Conservation (phyloP, 2,329 filamentous ascomycete genomes). For the Cytospora leucostoma region DNA sequence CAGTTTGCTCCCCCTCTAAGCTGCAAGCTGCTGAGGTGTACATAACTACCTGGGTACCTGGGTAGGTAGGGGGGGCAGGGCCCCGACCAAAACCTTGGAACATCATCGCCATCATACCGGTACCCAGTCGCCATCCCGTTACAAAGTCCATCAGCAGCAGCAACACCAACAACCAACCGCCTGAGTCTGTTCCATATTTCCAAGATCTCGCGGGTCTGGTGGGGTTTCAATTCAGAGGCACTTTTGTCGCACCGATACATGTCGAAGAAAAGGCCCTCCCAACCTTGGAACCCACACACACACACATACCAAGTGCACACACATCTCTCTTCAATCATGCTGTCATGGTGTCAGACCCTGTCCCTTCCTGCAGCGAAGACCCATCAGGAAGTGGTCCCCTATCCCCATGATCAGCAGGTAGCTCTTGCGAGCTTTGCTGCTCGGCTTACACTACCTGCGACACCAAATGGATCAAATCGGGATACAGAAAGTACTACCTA, state of each 20-base stretch:
- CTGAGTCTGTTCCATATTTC: neutral
- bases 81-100: too few relatives aligned
- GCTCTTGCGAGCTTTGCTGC: conserved; percentile 4
- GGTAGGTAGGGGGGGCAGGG: too few relatives aligned
- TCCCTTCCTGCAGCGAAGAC: conserved; percentile 22
- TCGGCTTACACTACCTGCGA: conserved; percentile 1
- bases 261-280: too few relatives aligned
- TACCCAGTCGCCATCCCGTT: too few relatives aligned
- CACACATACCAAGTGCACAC: neutral
- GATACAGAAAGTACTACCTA: neutral
- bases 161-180: neutral
- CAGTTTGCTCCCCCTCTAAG: too few relatives aligned
- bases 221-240: neutral
- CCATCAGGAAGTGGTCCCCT: neutral
- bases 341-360: conserved; percentile 22
- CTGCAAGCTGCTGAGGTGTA: too few relatives aligned
- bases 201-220: neutral
- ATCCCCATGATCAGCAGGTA: conserved; percentile 21
- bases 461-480: conserved; percentile 12
- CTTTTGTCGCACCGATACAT: neutral
- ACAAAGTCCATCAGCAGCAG: neutral
- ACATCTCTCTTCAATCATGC: neutral
- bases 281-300: too few relatives aligned
- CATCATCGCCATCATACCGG: too few relatives aligned
- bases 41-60: too few relatives aligned